A percentile compares a stretch with the other conserved stretches of the same genome.
phyloP scores from a whole-genome alignment of 768 basidiomycete species.

The Psilocybe subaeruginosa region DNA sequence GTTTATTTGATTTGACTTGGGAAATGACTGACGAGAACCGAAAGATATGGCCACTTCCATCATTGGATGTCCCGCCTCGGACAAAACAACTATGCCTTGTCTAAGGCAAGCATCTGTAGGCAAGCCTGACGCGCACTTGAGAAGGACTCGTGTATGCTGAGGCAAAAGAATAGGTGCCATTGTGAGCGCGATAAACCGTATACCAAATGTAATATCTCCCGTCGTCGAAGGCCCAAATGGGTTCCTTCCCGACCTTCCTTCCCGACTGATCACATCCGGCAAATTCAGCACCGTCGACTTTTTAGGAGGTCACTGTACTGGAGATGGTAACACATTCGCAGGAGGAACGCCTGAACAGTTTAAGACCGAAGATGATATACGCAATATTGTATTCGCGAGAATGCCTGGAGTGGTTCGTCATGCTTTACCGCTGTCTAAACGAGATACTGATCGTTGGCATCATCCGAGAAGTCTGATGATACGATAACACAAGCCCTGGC shows the following conservation, averaged over 20 bases:
- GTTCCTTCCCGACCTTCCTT: slow-evolving; percentile 40
- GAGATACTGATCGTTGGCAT: not conserved
- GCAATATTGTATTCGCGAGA: slow-evolving; percentile 33
- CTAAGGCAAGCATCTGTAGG: slow-evolving; percentile 38
- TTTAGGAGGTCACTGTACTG: slow-evolving; percentile 46
- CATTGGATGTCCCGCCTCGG: slow-evolving; percentile 29
- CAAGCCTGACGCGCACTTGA: slow-evolving; percentile 5
- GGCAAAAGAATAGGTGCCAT: slow-evolving; percentile 31
- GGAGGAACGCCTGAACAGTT: slow-evolving; percentile 38
- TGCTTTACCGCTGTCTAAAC: not conserved
- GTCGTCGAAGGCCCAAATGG: slow-evolving; percentile 42
- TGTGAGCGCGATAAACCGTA: slow-evolving; percentile 40
- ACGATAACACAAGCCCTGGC: slow-evolving; percentile 37
- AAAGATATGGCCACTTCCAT: slow-evolving; percentile 32
- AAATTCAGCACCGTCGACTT: slow-evolving; percentile 38
- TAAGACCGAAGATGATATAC: slow-evolving; percentile 42
- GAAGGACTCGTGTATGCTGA: not conserved
- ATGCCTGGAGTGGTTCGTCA: slow-evolving; percentile 39
- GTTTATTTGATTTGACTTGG: not conserved
- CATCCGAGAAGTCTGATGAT: slow-evolving; percentile 32
- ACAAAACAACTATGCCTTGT: slow-evolving; percentile 32
- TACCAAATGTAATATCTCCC: slow-evolving; percentile 31
- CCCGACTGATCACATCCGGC: slow-evolving; percentile 29
- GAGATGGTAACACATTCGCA: slow-evolving; percentile 45
- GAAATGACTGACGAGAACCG: not conserved